Evolutionary conservation across 192 early-diverging fungal genomes (phyloP).

Genomic region (Coemansia sp.): DNA sequence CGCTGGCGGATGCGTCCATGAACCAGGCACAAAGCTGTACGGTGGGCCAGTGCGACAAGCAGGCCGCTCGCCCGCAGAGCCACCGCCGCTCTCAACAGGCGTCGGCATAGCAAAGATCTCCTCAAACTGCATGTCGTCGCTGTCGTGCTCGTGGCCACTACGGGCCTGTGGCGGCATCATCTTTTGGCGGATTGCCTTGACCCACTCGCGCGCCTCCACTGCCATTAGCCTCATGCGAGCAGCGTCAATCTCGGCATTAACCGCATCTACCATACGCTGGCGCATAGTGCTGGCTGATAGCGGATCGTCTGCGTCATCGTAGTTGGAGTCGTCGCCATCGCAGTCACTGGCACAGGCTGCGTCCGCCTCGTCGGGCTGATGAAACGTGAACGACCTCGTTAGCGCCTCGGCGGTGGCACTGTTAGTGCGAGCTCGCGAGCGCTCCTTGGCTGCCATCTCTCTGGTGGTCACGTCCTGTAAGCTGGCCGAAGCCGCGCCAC

Average conservation of each 20-base stretch:
- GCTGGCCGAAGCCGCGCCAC: constrained; percentile 27
- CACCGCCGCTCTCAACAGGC: neutral
- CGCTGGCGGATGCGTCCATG: constrained; percentile 49
- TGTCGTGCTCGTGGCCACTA: neutral
- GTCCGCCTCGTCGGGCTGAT: neutral
- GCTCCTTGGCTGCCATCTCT: neutral
- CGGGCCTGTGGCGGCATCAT: constrained; percentile 32
- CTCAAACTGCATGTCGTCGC: constrained; percentile 29
- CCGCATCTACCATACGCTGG: constrained; percentile 19
- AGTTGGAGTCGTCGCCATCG: constrained; percentile 13
- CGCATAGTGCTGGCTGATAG: constrained; percentile 1
- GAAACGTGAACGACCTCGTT: constrained; percentile 10
- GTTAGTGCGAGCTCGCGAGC: constrained; percentile 13
- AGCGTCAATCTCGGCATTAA: constrained; percentile 34
- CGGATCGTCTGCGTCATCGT: constrained; percentile 12
- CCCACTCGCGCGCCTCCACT: constrained; percentile 47
- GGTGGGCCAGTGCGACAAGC: constrained; percentile 27
- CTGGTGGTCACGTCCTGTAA: constrained; percentile 28
- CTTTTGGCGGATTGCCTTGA: constrained; percentile 38
- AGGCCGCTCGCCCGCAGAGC: constrained; percentile 6
- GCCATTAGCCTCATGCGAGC: constrained; percentile 33
- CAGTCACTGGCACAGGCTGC: neutral
- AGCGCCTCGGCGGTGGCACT: constrained; percentile 12
- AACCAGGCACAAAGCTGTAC: constrained; percentile 34
- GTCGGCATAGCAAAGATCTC: constrained; percentile 40